Conservation (phyloP, 1,139 yeast genomes). For the Yamadazyma epiphylla region DNA sequence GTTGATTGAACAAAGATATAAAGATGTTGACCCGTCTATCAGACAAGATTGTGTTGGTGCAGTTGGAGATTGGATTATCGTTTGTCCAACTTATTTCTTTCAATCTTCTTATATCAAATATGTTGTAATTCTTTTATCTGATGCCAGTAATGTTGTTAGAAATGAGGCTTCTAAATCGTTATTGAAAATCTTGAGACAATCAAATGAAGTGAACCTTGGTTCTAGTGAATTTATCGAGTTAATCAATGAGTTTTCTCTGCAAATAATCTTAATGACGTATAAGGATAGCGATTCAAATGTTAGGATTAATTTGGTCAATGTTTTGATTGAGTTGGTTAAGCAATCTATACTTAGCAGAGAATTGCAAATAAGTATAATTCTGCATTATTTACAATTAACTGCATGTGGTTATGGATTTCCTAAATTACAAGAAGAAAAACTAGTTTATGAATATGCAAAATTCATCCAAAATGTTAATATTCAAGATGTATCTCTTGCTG, state of each 20-base stretch:
- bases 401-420: slow-evolving; percentile 19
- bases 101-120: slow-evolving; percentile 69
- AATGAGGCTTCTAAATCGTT: slow-evolving; percentile 60
- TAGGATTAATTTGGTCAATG: slow-evolving; percentile 46
- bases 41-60: slow-evolving; percentile 64
- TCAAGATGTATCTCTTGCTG: slow-evolving; percentile 4
- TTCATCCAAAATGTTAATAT: slow-evolving; percentile 23
- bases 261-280: slow-evolving; percentile 56
- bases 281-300: slow-evolving; percentile 41
- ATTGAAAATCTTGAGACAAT: slow-evolving; percentile 42
- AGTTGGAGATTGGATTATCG: slow-evolving; percentile 66
- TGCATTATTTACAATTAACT: slow-evolving; percentile 39
- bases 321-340: slow-evolving; percentile 54
- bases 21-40: slow-evolving; percentile 73
- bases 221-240: slow-evolving; percentile 71
- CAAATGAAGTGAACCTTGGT: slow-evolving; percentile 29
- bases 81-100: slow-evolving; percentile 66
- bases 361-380: slow-evolving; percentile 42
- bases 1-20: slow-evolving; percentile 71
- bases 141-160: slow-evolving; percentile 58
- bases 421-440: slow-evolving; percentile 21
- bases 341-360: slow-evolving; percentile 62
- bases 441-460: slow-evolving; percentile 30
- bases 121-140: slow-evolving; percentile 83
- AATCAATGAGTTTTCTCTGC: slow-evolving; percentile 58